Conservation (phyloP, 1,284 basidiomycete genomes). For the Coniferiporia sulphurascens region DNA sequence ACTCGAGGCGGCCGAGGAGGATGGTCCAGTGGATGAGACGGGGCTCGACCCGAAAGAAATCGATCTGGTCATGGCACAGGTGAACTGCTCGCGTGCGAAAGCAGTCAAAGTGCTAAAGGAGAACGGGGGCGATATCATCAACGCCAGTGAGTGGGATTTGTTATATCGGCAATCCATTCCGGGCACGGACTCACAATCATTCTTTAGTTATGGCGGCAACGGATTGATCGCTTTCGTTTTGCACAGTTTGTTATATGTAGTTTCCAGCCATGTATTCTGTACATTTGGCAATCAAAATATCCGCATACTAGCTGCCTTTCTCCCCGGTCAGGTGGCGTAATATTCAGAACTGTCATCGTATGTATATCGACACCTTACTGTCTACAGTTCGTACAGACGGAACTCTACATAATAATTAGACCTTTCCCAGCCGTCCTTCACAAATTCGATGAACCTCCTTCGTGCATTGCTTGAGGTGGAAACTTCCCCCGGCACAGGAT, state of each 20-base stretch:
- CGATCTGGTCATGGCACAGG: conserved; percentile 89
- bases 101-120: conserved; percentile 86
- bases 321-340: too few relatives aligned
- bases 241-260: conserved; percentile 20
- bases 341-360: too few relatives aligned
- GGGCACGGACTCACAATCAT: conserved; percentile 16
- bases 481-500: background rate
- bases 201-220: conserved; percentile 65
- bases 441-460: conserved; percentile 52
- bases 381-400: conserved; percentile 47
- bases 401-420: conserved; percentile 80
- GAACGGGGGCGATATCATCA: conserved; percentile 88
- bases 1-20: conserved; percentile 75
- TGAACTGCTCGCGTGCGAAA: conserved; percentile 79
- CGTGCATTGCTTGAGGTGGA: conserved; percentile 5
- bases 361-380: background rate
- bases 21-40: conserved; percentile 73
- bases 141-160: conserved; percentile 71
- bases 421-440: conserved; percentile 80
- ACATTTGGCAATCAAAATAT: conserved; percentile 2
- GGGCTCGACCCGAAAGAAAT: conserved; percentile 93
- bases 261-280: conserved; percentile 22
- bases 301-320: too few relatives aligned
- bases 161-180: background rate
- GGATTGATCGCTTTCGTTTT: conserved; percentile 19